These are phyloP conservation scores for Aspergillus sp. DNA, from an alignment of 2,329 filamentous ascomycete genomes.

Conservation along the genomic window DNA sequence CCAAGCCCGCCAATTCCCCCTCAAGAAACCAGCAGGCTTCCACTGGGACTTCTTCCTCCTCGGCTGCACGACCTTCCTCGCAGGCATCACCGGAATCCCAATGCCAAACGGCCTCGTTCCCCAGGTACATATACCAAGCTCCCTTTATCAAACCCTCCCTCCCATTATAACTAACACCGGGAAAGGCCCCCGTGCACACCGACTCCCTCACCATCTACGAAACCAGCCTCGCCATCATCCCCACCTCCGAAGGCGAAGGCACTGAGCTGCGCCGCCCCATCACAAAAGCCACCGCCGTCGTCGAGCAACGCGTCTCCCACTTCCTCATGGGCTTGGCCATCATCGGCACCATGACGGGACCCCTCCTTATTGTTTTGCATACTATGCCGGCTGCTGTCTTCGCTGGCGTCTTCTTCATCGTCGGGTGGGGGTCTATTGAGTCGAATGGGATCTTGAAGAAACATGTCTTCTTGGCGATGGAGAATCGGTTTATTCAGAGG, in stretches of 20 bases:
- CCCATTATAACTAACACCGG: too few species aligned
- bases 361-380: constrained; percentile 68
- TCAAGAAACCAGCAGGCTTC: constrained; percentile 75
- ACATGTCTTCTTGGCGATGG: constrained; percentile 64
- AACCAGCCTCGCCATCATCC: constrained; percentile 67
- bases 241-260: constrained; percentile 53
- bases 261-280: constrained; percentile 58
- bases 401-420: constrained; percentile 76
- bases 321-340: constrained; percentile 73
- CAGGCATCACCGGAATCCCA: constrained; percentile 70
- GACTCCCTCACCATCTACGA: constrained; percentile 68
- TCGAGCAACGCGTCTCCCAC: constrained; percentile 74
- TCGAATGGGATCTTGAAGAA: constrained; percentile 73
- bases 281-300: constrained; percentile 40
- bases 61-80: constrained; percentile 70
- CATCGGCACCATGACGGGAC: constrained; percentile 72
- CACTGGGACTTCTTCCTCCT: constrained; percentile 81
- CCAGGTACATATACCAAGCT: constrained; percentile 52
- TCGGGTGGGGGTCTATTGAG: constrained; percentile 73
- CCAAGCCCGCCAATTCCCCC: constrained; percentile 75
- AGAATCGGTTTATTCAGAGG: constrained; percentile 57
- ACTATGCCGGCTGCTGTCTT: constrained; percentile 74
- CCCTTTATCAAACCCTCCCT: not conserved
- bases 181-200: constrained; percentile 56
- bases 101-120: constrained; percentile 79